A percentile compares a stretch with the other conserved stretches of the same genome.
Conservation (phyloP, 2,329 filamentous ascomycete genomes). For the Penicillium sp. region DNA sequence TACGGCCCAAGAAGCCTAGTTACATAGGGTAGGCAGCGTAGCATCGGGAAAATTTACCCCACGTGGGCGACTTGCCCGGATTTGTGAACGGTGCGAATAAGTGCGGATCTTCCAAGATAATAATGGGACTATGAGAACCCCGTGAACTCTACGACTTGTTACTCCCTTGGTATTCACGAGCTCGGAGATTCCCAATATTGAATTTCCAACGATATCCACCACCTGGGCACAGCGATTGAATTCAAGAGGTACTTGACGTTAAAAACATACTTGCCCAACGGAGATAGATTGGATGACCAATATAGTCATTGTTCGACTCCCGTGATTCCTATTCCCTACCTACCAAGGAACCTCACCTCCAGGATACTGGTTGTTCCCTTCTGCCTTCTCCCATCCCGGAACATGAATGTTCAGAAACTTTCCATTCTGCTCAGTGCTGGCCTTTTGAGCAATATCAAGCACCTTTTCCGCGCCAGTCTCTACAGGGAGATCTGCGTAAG, state of each 20-base stretch:
- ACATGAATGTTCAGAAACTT: constrained; percentile 48
- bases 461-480: constrained; percentile 38
- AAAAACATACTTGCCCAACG: no score
- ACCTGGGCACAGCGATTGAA: no score
- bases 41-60: background rate
- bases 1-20: background rate
- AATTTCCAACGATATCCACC: background rate
- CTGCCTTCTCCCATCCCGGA: constrained; percentile 35
- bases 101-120: background rate
- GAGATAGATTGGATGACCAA: no score
- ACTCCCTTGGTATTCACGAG: background rate
- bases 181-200: background rate
- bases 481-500: constrained; percentile 41
- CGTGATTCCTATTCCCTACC: background rate
- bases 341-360: constrained; percentile 37
- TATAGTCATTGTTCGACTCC: background rate
- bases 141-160: background rate
- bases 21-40: background rate
- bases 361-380: constrained; percentile 35
- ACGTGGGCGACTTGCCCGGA: background rate
- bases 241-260: no score
- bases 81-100: background rate
- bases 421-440: constrained; percentile 41
- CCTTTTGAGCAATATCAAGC: constrained; percentile 44
- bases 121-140: background rate